phyloP scores from a whole-genome alignment of 768 basidiomycete genomes.

The Mycena olivaceomarginata region DNA sequence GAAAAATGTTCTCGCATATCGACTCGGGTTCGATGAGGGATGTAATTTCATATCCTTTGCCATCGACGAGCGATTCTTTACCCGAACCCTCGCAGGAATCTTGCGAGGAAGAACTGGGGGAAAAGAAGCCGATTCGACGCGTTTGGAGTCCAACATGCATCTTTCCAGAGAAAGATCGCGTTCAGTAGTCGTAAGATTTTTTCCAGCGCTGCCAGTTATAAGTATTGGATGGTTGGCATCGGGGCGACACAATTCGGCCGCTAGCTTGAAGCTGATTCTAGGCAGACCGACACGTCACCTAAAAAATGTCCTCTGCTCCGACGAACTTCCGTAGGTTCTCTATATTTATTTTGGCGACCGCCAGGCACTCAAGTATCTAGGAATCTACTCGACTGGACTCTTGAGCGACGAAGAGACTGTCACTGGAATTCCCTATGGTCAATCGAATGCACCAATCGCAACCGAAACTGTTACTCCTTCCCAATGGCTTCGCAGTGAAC shows the following conservation, averaged over 20 bases:
- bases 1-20: not conserved
- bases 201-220: slow-evolving; percentile 2
- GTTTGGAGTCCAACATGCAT: not conserved
- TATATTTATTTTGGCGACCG: not conserved
- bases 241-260: not conserved
- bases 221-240: slow-evolving; percentile 5
- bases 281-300: not conserved
- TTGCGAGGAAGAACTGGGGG: not conserved
- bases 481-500: slow-evolving; percentile 2
- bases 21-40: not conserved
- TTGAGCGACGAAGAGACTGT: slow-evolving; percentile 21
- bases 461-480: not conserved
- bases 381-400: not conserved
- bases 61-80: not conserved
- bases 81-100: not conserved
- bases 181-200: slow-evolving; percentile 21
- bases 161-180: slow-evolving; percentile 6
- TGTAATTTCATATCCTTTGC: not conserved
- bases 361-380: not conserved
- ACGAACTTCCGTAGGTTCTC: slow-evolving; percentile 7
- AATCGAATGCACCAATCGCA: not conserved
- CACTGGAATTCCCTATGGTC: not conserved
- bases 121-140: slow-evolving; percentile 7
- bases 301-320: slow-evolving; percentile 14
- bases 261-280: not conserved